Evolutionary conservation across 2,329 filamentous ascomycete species (phyloP), one percentile per base, ranked within the genome.

Genomic region (Penicillium griseofulvum): DNA sequence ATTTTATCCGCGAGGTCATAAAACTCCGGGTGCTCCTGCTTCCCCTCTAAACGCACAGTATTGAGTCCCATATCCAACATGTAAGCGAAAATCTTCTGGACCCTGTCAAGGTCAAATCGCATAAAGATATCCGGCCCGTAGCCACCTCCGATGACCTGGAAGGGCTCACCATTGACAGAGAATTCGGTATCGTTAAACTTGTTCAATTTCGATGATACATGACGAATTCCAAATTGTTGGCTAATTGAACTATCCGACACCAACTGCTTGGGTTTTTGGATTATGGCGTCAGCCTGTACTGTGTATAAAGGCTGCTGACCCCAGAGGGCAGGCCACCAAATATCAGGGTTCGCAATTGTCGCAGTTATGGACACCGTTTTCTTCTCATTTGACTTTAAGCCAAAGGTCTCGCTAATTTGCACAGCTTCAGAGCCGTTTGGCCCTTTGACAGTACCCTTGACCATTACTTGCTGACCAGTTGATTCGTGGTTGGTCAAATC

Each of bases 301-400:
- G 56, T 72, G 57, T 85, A 84, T 6, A 85, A 65, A 0, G 81
- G 80, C 60, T 85, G 84, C 0, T 70, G 60, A 2, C 84, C 84
- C 84, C 84, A 87, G 47, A 76, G 71, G 38, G 75, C 78, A 0
- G 85, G 84, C 83, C 84, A 87, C 85, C 85, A 87, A 12, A 86
- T 74, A 12, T 76, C 61, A 0, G 83, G 80, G 1, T 77, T 69
- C 0, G 70, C 49, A 12, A 86, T 57, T 1, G 65, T 64, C 1
- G 72, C 66, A 1, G 65, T 62, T 1, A 83, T 55, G 0, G 66
- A 61, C 0, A 83, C 51, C 1, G 78, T 76, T 9, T 69, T 71
- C 14, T 68, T 71, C 52, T 76, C 66, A 0, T 64, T 58, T 12
- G 80, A 64, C 2, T 65, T 62, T 12, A 85, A 58, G 38, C 62